Evolutionary conservation across 805 yeast genomes (phyloP).

Genomic region (Cyberlindnera euphorbiae): DNA sequence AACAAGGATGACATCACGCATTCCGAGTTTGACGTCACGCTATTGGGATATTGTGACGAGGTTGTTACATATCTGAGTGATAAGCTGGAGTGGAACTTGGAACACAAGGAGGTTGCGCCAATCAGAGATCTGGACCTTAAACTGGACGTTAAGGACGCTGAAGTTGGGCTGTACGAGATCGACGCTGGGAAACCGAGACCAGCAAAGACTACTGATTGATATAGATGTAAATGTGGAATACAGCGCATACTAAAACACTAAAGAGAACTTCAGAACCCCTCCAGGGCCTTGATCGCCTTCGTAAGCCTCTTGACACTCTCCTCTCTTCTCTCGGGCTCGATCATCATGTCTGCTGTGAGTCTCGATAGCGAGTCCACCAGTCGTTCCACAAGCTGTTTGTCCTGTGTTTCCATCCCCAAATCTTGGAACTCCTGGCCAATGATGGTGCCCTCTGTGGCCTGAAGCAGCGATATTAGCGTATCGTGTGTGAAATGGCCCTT

Average conservation of each 20-base stretch:
- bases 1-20: constrained; percentile 73
- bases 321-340: constrained; percentile 74
- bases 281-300: constrained; percentile 79
- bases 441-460: constrained; percentile 37
- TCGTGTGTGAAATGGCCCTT: constrained; percentile 27
- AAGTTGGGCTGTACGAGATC: constrained; percentile 32
- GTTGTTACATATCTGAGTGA: constrained; percentile 62
- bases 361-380: constrained; percentile 81
- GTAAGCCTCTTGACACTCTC: constrained; percentile 78
- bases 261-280: constrained; percentile 51
- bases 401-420: constrained; percentile 68
- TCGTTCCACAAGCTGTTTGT: constrained; percentile 75
- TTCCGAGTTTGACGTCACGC: constrained; percentile 70
- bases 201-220: not conserved
- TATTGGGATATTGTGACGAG: constrained; percentile 82
- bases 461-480: constrained; percentile 32
- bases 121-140: constrained; percentile 31
- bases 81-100: constrained; percentile 54
- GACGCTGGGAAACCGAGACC: constrained; percentile 14
- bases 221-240: not conserved
- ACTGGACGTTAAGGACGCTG: constrained; percentile 26
- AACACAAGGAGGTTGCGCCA: constrained; percentile 45
- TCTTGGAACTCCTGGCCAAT: constrained; percentile 61
- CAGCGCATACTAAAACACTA: not conserved
- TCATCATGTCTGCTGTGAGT: constrained; percentile 84